Base-by-base conservation (phyloP, 352 stramenopile genomes). In the Globisporangium cylindrosporum region DNA sequence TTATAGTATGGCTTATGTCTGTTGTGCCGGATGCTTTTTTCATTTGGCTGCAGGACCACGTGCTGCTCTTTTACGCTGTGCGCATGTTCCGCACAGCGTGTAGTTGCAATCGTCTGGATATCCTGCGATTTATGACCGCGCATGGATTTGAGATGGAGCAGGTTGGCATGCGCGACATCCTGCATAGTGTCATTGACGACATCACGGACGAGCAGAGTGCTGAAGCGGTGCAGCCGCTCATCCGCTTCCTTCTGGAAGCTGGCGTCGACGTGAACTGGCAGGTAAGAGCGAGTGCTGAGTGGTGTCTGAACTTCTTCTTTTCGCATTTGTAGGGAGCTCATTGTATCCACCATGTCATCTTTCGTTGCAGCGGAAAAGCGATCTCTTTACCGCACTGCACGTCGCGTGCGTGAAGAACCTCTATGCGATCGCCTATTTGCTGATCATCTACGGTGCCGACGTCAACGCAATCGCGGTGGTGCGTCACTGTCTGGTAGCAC, bases 251-350 rank as follows among this genome's bases (percentile, higher is more conserved):
- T 2, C 57, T 94, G 22, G 73, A 92, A 49, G 72, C 75, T 38
- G 81, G 84, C 8, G 73, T 90, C 18, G 77, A 92, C 27, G 79
- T 92, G 65, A 93, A 92, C 68, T 89, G 80, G 78, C 86, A 93
- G 78, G 79, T 87, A 46, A 6, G 46, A 55, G 15, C 3, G 14
- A 5, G 10, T 24, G 15, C 24, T 24, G 24, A 22, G 20, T 27
- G 10, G 3, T 18, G 38, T 46, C 38, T 46, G 38, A 46, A 14
- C 38, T 46, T 18, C 1, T 46, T 6, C 32, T 36, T 46, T 46
- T 46, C 38, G 38, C 38, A 18, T 46, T 3, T 46, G 12, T 6
- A 57, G 9, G n/a, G 53, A 34, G 12, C 53, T 58, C 25, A 41
- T 59, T 38, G 14, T 18, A 10, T 15, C 10, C 14, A 25, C 8